Conservation (phyloP, 2,329 filamentous ascomycete species). For the Cordyceps militaris region DNA sequence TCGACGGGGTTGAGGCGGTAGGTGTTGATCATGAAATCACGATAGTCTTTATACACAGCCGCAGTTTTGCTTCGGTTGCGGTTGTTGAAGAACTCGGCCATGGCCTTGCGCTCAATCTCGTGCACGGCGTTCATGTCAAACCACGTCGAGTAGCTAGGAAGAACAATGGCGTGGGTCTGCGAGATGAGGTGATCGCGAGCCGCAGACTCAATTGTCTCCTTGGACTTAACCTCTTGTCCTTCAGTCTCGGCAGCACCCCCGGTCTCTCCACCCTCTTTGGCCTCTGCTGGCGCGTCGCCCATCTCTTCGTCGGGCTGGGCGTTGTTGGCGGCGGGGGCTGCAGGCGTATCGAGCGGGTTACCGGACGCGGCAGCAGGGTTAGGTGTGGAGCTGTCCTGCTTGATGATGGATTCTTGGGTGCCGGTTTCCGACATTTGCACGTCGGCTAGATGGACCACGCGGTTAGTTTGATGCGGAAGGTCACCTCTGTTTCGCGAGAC, state of each 20-base stretch:
- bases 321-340: constrained; percentile 49
- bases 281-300: constrained; percentile 56
- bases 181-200: constrained; percentile 87
- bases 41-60: constrained; percentile 96
- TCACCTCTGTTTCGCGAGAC: background rate
- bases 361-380: constrained; percentile 48
- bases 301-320: constrained; percentile 72
- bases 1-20: constrained; percentile 93
- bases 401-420: constrained; percentile 42
- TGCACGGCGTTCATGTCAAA: constrained; percentile 97
- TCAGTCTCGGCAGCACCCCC: constrained; percentile 43
- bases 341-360: constrained; percentile 63
- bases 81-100: constrained; percentile 98
- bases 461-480: background rate
- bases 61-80: constrained; percentile 97
- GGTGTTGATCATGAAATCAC: constrained; percentile 99
- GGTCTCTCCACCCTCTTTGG: constrained; percentile 41
- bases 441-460: constrained; percentile 35
- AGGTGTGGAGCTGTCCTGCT: constrained; percentile 55
- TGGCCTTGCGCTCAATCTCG: constrained; percentile 83
- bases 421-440: constrained; percentile 54
- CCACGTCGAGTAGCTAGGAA: constrained; percentile 97
- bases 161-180: constrained; percentile 91
- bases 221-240: constrained; percentile 59
- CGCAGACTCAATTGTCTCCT: constrained; percentile 73